Evolutionary conservation across 2,329 filamentous ascomycete genomes (phyloP).

Genomic region (Triangularia verruculosa): DNA sequence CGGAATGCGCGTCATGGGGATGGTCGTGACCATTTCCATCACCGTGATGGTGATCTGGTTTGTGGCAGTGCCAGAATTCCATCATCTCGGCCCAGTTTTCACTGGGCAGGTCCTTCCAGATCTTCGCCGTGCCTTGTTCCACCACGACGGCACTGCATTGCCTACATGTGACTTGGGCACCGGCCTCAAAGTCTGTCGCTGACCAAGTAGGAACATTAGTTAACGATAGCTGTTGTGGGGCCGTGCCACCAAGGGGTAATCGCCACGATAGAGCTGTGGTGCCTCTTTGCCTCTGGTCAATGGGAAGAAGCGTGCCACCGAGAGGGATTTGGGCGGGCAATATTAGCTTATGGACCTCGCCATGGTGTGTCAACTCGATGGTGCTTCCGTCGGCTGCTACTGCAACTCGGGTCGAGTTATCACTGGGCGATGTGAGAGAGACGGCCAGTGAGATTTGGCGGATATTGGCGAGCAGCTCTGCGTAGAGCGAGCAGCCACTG

Average conservation of each 20-base stretch:
- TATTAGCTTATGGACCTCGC: slow-evolving; percentile 33
- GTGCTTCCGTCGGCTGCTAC: slow-evolving; percentile 45
- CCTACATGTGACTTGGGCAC: slow-evolving; percentile 44
- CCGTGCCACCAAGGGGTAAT: slow-evolving; percentile 41
- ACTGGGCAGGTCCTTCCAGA: slow-evolving; percentile 91
- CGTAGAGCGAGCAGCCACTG: slow-evolving; percentile 48
- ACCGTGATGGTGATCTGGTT: slow-evolving; percentile 60
- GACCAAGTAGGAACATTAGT: slow-evolving; percentile 52
- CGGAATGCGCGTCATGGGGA: slow-evolving; percentile 6
- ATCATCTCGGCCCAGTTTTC: slow-evolving; percentile 99
- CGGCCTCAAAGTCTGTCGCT: slow-evolving; percentile 45
- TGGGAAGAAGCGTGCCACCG: slow-evolving; percentile 27
- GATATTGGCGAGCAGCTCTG: slow-evolving; percentile 64
- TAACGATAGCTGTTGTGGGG: slow-evolving; percentile 34
- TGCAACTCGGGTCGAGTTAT: slow-evolving; percentile 42
- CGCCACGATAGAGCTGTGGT: slow-evolving; percentile 39
- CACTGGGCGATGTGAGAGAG: slow-evolving; percentile 44
- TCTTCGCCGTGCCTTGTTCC: slow-evolving; percentile 37
- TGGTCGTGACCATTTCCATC: slow-evolving; percentile 19
- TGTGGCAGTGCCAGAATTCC: slow-evolving; percentile 99
- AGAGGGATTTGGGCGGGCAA: slow-evolving; percentile 44
- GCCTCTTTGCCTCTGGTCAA: slow-evolving; percentile 32
- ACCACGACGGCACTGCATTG: slow-evolving; percentile 41
- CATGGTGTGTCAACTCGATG: slow-evolving; percentile 49
- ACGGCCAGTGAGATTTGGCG: slow-evolving; percentile 60